phyloP scores from a whole-genome alignment of 2,329 filamentous ascomycete genomes.

The Ambrosiella cleistominuta region DNA sequence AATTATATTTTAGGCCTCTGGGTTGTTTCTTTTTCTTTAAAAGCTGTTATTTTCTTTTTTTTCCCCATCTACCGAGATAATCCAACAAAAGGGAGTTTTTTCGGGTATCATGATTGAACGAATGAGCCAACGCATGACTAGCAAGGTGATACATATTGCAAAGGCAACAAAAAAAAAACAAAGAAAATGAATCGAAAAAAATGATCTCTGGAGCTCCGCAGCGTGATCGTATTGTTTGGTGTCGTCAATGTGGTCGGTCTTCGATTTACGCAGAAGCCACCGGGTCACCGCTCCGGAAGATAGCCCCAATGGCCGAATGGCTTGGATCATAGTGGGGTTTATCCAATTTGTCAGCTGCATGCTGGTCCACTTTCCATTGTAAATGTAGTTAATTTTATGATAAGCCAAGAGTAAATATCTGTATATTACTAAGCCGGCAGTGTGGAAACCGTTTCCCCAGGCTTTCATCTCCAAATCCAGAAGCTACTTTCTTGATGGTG shows the following conservation, averaged over 20 bases:
- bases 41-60: not conserved
- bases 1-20: constrained; percentile 8
- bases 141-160: constrained; percentile 1
- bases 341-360: too few species aligned
- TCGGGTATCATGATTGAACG: not conserved
- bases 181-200: constrained; percentile 9
- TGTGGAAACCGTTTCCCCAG: too few species aligned
- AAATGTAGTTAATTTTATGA: too few species aligned
- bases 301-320: not conserved
- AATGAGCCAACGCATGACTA: not conserved
- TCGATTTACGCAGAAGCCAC: too few species aligned
- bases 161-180: constrained; percentile 7
- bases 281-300: not conserved
- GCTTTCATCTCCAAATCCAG: not conserved
- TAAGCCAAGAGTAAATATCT: too few species aligned
- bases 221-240: not conserved
- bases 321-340: too few species aligned
- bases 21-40: constrained; percentile 14
- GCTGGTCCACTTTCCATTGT: too few species aligned
- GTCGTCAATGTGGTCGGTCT: not conserved
- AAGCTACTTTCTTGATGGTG: not conserved
- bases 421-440: too few species aligned
- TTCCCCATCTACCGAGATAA: not conserved
- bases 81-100: not conserved
- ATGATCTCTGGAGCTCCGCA: constrained; percentile 19